phyloP scores from a whole-genome alignment of 768 basidiomycete genomes.

The Naganishia onofrii region DNA sequence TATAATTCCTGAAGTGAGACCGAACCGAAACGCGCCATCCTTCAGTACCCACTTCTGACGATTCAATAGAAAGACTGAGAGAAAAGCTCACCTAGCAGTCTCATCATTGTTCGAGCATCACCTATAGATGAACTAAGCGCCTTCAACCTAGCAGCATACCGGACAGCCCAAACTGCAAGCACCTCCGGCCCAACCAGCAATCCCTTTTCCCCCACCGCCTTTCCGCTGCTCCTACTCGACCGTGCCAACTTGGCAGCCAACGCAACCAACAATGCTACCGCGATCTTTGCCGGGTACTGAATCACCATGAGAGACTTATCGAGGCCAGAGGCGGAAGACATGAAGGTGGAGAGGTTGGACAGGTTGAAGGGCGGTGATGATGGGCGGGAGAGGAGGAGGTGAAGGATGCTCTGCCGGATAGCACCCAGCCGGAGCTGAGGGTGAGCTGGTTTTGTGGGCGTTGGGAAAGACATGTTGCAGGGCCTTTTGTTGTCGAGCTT shows the following conservation, averaged over 20 bases:
- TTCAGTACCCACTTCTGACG: constrained; percentile 34
- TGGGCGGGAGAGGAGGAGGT: constrained; percentile 63
- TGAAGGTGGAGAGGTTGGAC: constrained; percentile 17
- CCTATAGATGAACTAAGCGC: constrained; percentile 35
- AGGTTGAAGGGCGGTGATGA: constrained; percentile 59
- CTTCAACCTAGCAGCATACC: constrained; percentile 15
- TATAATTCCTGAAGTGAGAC: constrained; percentile 36
- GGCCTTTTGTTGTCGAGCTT: neutral
- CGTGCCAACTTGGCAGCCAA: constrained; percentile 10
- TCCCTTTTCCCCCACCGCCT: constrained; percentile 29
- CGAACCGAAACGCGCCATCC: constrained; percentile 25
- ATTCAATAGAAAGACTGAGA: neutral
- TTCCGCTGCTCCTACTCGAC: constrained; percentile 35
- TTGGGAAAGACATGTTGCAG: constrained; percentile 9
- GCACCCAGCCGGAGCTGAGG: neutral
- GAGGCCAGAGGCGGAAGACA: constrained; percentile 42
- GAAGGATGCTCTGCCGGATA: constrained; percentile 54
- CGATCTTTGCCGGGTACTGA: constrained; percentile 46
- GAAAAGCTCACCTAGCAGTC: constrained; percentile 42
- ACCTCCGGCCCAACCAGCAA: constrained; percentile 6
- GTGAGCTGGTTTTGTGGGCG: constrained; percentile 9
- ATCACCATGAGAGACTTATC: constrained; percentile 49
- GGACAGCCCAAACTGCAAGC: neutral
- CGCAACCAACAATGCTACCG: constrained; percentile 40
- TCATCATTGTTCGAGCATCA: constrained; percentile 49